phyloP scores from a whole-genome alignment of 257 asterid species.

The Fraxinus cuspidata region DNA sequence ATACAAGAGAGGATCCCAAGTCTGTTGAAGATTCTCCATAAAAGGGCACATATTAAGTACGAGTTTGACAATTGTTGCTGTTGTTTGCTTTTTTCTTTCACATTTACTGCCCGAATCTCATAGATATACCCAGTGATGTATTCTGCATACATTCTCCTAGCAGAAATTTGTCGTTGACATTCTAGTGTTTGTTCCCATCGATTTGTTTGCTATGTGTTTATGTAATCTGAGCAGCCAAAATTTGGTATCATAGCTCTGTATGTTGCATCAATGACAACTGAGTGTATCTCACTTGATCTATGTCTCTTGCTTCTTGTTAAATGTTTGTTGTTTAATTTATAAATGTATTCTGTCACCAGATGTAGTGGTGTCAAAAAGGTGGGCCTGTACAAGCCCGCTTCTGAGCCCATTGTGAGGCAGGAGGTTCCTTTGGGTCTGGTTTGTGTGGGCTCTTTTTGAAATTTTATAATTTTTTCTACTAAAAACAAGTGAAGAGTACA shows the following conservation, averaged over 20 bases:
- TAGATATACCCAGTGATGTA: not conserved
- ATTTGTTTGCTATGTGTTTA: not conserved
- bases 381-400: too few species aligned
- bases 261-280: not conserved
- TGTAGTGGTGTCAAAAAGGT: too few species aligned
- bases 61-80: constrained; percentile 19
- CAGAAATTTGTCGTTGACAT: not conserved
- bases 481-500: too few species aligned
- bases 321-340: too few species aligned
- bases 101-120: not conserved
- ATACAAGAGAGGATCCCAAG: constrained; percentile 56
- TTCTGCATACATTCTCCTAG: not conserved
- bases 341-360: too few species aligned
- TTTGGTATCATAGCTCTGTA: not conserved
- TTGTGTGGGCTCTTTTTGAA: too few species aligned
- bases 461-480: too few species aligned
- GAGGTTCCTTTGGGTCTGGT: too few species aligned
- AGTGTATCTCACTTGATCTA: not conserved
- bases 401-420: too few species aligned
- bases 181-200: not conserved
- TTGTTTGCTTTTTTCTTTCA: constrained; percentile 1
- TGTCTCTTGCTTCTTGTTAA: too few species aligned
- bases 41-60: constrained; percentile 10
- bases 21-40: constrained; percentile 52
- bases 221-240: not conserved